Conservation (phyloP, 192 early-diverging fungal species). For the Phycomyces nitens region DNA sequence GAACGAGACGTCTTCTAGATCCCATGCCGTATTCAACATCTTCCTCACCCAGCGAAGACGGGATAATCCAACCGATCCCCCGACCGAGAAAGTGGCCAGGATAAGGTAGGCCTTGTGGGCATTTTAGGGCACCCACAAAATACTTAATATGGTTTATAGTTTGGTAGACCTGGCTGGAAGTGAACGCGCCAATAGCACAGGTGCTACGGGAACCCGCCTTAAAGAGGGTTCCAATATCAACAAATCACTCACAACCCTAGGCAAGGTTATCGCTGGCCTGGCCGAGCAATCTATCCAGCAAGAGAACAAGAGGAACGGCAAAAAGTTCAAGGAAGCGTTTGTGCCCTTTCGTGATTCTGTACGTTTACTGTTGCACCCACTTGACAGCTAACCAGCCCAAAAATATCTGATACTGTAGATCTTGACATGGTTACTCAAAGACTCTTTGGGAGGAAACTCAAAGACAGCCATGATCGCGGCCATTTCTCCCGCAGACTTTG, state of each 20-base stretch:
- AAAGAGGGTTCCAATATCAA: conserved; percentile 97
- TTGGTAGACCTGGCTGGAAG: conserved; percentile 92
- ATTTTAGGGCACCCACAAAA: background rate
- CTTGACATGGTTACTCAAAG: conserved; percentile 80
- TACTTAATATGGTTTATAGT: conserved; percentile 25
- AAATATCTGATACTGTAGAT: conserved; percentile 35
- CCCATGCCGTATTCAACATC: conserved; percentile 82
- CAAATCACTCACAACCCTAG: conserved; percentile 85
- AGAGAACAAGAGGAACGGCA: conserved; percentile 37
- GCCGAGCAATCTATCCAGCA: conserved; percentile 58
- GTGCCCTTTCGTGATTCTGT: conserved; percentile 94
- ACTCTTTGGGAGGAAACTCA: conserved; percentile 81
- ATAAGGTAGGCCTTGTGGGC: conserved; percentile 44
- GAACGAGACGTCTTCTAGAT: conserved; percentile 89
- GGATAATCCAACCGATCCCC: conserved; percentile 43
- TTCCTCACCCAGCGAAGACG: conserved; percentile 62
- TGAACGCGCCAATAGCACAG: conserved; percentile 87
- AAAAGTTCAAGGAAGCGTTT: conserved; percentile 46
- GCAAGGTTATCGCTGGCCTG: conserved; percentile 90
- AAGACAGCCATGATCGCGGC: conserved; percentile 80
- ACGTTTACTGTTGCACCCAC: conserved; percentile 1
- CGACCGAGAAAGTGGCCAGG: conserved; percentile 70
- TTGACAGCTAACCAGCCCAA: too few species aligned
- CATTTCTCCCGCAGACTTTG: conserved; percentile 71
- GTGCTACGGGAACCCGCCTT: conserved; percentile 76